These are phyloP conservation scores for Wickerhamiella alocasiicola DNA, from an alignment of 805 yeast genomes.

Conservation along the genomic window DNA sequence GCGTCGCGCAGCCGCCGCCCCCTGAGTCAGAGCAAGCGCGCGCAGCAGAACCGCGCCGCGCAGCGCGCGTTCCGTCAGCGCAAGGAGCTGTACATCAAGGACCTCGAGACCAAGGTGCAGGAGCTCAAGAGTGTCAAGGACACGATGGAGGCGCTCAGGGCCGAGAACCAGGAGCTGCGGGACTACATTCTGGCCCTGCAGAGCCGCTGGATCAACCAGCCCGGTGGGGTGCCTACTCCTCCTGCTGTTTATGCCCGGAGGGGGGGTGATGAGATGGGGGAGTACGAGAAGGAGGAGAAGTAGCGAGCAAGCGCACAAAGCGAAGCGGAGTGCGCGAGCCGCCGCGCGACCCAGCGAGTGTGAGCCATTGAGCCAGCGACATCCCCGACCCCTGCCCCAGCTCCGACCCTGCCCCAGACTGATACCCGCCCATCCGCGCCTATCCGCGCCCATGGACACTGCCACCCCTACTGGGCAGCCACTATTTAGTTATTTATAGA, in stretches of 20 bases:
- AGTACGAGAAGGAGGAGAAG: constrained; percentile 22
- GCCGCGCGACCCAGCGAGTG: too few relatives aligned
- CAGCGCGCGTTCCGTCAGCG: constrained; percentile 84
- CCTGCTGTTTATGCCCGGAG: constrained; percentile 27
- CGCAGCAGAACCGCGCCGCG: constrained; percentile 84
- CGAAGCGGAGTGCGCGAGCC: too few relatives aligned
- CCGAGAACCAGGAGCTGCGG: constrained; percentile 59
- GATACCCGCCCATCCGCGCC: too few relatives aligned
- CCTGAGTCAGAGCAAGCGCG: constrained; percentile 61
- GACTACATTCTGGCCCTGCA: constrained; percentile 63
- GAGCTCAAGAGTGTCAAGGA: constrained; percentile 51
- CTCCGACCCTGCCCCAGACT: too few relatives aligned
- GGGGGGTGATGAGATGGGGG: constrained; percentile 21
- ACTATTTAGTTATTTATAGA: too few relatives aligned
- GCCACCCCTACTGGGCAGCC: too few relatives aligned
- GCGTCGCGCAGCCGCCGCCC: constrained; percentile 29
- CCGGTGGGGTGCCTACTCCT: constrained; percentile 35
- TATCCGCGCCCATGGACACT: too few relatives aligned
- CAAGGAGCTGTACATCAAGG: constrained; percentile 68
- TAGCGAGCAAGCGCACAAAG: too few relatives aligned
- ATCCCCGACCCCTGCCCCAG: too few relatives aligned
- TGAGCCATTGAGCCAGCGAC: too few relatives aligned
- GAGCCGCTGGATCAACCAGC: constrained; percentile 47
- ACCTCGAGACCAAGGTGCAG: constrained; percentile 57
- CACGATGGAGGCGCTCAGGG: constrained; percentile 51